Evolutionary conservation across 2,329 filamentous ascomycete genomes (phyloP), one percentile per base, ranked within the genome.

Genomic region (Neospermospora avenae): DNA sequence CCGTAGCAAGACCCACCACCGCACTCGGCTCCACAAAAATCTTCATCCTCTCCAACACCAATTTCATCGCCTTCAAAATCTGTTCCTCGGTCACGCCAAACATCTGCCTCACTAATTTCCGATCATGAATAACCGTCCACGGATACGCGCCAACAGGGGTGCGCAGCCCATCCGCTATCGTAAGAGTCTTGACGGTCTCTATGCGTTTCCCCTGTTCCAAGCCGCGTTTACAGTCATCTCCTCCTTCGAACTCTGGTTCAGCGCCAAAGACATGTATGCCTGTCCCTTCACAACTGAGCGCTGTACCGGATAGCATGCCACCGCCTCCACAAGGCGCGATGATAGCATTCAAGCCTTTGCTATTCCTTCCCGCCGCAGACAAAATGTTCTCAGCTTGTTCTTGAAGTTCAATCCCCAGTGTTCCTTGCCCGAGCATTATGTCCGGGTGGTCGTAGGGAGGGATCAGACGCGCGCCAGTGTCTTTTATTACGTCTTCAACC

Each of bases 341-440:
- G 51, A 97, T 85, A 11, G 85, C 88, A 72, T 91, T 80, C 0
- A 92, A 76, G 0, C 75, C 74, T 51, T 72, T 74, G 6, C 49
- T 55, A 22, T 31, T 61, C 4, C 60, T 51, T 3, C 41, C 35
- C 25, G 63, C 59, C 44, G 63, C 49, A 6, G 71, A 72, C 44
- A 87, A 77, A 63, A 87, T 68, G 45, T 80, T 78, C 3, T 72
- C 74, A 1, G 87, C 89, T 72, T 98, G 93, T 62, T 82, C 78
- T 72, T 92, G 87, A 35, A 97, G 75, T 74, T 99, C 95, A 4
- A 97, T 74, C 0, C 86, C 93, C 63, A 90, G 80, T 0, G 93
- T 98, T n/a, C 93, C 95, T 77, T 97, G 93, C 0, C 95, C 93
- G 0, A 96, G 83, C 58, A 98, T 89, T 66, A 97, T 92, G 73